Percentiles rank a stretch among this genome's conserved stretches.
Evolutionary conservation across 192 early-diverging fungal species (phyloP).

Genomic region (Pilaira anomala): DNA sequence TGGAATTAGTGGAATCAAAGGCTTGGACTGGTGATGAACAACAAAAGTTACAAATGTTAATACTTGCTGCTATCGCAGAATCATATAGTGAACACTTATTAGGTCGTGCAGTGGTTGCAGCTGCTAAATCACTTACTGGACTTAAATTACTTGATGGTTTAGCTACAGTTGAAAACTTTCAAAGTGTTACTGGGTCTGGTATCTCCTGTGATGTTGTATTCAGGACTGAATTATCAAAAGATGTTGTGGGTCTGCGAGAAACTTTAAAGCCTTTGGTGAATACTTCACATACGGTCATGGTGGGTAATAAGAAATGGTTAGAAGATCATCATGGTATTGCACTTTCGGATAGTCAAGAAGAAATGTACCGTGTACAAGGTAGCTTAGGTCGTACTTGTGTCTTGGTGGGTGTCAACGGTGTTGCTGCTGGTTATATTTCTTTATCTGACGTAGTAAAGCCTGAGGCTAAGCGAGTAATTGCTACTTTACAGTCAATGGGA

Average conservation of each 20-base stretch:
- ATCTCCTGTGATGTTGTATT: conserved; percentile 28
- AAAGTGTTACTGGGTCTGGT: conserved; percentile 50
- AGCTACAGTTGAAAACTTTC: conserved; percentile 56
- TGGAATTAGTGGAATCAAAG: conserved; percentile 58
- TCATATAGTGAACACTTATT: conserved; percentile 86
- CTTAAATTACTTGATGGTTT: conserved; percentile 33
- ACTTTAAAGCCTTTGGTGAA: background rate
- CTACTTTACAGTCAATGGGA: conserved; percentile 70
- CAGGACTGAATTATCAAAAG: background rate
- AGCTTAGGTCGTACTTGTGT: conserved; percentile 76
- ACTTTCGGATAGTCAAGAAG: conserved; percentile 28
- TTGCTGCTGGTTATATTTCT: conserved; percentile 65
- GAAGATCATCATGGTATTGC: conserved; percentile 36
- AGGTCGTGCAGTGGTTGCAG: conserved; percentile 67
- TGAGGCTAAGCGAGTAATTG: conserved; percentile 68
- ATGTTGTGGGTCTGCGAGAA: background rate
- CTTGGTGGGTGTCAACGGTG: conserved; percentile 62
- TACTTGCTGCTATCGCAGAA: conserved; percentile 73
- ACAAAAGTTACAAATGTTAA: conserved; percentile 4
- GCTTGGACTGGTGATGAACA: background rate
- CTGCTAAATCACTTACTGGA: conserved; percentile 45
- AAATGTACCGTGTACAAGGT: conserved; percentile 43
- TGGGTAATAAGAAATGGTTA: conserved; percentile 79
- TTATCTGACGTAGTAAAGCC: conserved; percentile 85
- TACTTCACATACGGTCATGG: conserved; percentile 41